A percentile compares a stretch with the other conserved stretches of the same genome.
These are phyloP conservation scores for Apiospora kogelbergensis DNA, from an alignment of 2,329 filamentous ascomycete genomes.

Conservation along the genomic window DNA sequence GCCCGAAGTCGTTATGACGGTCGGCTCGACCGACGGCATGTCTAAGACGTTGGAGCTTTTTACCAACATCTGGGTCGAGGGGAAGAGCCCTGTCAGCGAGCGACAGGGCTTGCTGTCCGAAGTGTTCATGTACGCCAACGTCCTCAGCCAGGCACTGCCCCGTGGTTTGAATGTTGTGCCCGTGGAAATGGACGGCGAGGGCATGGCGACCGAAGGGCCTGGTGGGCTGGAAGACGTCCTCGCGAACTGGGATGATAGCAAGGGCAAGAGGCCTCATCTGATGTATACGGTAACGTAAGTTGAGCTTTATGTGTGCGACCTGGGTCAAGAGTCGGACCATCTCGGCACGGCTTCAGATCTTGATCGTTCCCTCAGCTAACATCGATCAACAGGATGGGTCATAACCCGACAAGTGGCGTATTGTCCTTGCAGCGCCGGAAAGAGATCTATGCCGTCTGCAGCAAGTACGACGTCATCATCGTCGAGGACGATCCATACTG, in stretches of 20 bases:
- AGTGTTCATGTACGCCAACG: slow-evolving; percentile 78
- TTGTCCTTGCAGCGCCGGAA: slow-evolving; percentile 72
- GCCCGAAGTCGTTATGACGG: slow-evolving; percentile 75
- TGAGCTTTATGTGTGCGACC: background rate
- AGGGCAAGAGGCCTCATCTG: slow-evolving; percentile 75
- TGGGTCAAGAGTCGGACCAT: background rate
- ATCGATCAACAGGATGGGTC: slow-evolving; percentile 63
- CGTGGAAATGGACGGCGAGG: slow-evolving; percentile 74
- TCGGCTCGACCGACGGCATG: slow-evolving; percentile 84
- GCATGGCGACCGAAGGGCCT: slow-evolving; percentile 73
- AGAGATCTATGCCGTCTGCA: slow-evolving; percentile 78
- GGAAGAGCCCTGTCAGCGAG: slow-evolving; percentile 64
- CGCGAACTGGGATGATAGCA: slow-evolving; percentile 75
- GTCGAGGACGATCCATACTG: slow-evolving; percentile 95
- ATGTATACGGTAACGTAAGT: slow-evolving; percentile 89
- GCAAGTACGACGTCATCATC: slow-evolving; percentile 85
- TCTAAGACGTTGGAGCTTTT: slow-evolving; percentile 75
- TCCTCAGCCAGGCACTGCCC: slow-evolving; percentile 65
- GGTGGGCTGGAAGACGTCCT: slow-evolving; percentile 78
- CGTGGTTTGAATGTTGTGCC: slow-evolving; percentile 71
- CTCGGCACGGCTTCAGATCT: background rate
- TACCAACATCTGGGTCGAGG: slow-evolving; percentile 72
- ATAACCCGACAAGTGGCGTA: slow-evolving; percentile 82
- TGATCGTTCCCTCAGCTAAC: background rate
- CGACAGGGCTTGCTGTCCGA: slow-evolving; percentile 80